phyloP scores from a whole-genome alignment of 1,284 basidiomycete species.

The Heliocybe sulcata region DNA sequence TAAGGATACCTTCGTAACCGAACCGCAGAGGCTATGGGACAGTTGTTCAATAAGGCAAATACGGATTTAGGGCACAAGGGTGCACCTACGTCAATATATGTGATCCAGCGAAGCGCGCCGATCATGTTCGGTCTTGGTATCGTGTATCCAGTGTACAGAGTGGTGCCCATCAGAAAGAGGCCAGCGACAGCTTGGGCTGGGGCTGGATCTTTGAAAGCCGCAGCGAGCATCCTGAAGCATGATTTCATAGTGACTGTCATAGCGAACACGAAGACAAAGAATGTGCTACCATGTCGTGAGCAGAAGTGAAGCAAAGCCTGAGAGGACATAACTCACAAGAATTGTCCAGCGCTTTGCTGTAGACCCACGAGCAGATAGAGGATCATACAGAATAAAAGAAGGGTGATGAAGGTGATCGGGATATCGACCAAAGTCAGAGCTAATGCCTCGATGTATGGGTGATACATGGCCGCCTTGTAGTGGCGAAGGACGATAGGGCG shows the following conservation, averaged over 20 bases:
- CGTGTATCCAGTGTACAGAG: conserved; percentile 43
- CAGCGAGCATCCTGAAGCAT: conserved; percentile 52
- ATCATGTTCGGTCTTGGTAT: conserved; percentile 52
- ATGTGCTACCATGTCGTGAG: conserved; percentile 5
- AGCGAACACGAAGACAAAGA: background rate
- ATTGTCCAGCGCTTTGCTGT: conserved; percentile 33
- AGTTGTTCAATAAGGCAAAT: conserved; percentile 1
- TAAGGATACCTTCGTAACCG: conserved; percentile 43
- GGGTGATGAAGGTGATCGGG: conserved; percentile 40
- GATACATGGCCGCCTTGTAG: conserved; percentile 44
- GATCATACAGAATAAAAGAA: conserved; percentile 38
- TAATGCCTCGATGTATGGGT: conserved; percentile 46
- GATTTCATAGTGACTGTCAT: conserved; percentile 50
- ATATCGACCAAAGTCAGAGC: conserved; percentile 57
- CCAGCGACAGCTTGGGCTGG: conserved; percentile 57
- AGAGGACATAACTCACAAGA: conserved; percentile 28
- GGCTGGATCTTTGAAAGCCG: conserved; percentile 42
- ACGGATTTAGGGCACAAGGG: conserved; percentile 8
- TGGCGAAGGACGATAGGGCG: conserved; percentile 56
- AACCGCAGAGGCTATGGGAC: conserved; percentile 34
- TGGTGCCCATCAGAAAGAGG: conserved; percentile 37
- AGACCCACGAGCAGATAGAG: conserved; percentile 47
- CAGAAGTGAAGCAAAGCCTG: background rate
- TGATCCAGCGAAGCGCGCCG: conserved; percentile 57
- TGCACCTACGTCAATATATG: conserved; percentile 48